Evolutionary conservation across 106 monocot genomes (phyloP), one percentile per base, ranked within the genome.

Genomic region (Apostasia ramifera): DNA sequence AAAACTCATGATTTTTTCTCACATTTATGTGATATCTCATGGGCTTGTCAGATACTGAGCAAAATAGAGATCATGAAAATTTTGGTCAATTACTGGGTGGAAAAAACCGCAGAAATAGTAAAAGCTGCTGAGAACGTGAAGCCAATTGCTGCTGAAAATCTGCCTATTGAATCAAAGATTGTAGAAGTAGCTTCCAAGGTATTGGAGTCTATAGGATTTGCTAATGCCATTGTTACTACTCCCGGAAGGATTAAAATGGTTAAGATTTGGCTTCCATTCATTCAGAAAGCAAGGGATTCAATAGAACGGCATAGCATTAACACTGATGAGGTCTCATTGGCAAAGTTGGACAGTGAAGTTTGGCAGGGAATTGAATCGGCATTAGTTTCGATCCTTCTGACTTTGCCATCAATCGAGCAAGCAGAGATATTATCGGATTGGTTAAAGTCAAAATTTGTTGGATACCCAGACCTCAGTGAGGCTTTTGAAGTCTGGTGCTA

Each of bases 401-500:
- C 85, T 10, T 62, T 94, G 53, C 87, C 94, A 11, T 90, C 83
- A n/a, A 70, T 45, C 6, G 74, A 74, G 14, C 90, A 90, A 59
- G 94, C 90, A 10, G 87, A 64, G 42, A 88, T 94, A 37, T 70
- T 94, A 71, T 66, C 90, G 2, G 76, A 80, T 52, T 94, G 94
- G 94, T 70, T 94, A 49, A 78, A 66, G 58, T 72, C 80, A 3
- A 63, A 87, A 56, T 59, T 82, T 57, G 77, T 75, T 10, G 61
- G 71, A 38, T 94, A 89, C 67, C 93, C 93, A 1, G 86, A 94
- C 56, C 74, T 93, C 49, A 79, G 80, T 0, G 93, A 93, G 68
- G 93, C 81, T 26, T 93, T 93, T 71, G 93, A 93, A 47, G 77
- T 84, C 12, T 93, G 93, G 93, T 93, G 89, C 76, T 93, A 86